Conservation (phyloP, 139 green algal species). For the Micractinium conductrix region DNA sequence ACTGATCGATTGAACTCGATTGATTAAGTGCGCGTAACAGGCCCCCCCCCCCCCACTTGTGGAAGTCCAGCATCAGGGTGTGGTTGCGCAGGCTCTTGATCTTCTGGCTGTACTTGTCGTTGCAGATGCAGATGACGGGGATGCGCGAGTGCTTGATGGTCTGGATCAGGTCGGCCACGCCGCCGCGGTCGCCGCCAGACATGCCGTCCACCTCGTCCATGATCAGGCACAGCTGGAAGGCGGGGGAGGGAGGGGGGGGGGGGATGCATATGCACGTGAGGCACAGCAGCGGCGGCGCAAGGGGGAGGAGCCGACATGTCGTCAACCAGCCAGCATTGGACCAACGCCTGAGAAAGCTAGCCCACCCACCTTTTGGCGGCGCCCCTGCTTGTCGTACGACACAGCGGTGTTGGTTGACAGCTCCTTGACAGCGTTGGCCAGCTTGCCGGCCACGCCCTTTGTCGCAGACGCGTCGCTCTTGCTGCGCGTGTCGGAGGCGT, state of each 20-base stretch:
- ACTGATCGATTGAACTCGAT: too few species aligned
- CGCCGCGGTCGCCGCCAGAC: constrained; percentile 91
- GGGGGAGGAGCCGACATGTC: too few species aligned
- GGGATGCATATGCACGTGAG: too few species aligned
- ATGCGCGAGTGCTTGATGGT: constrained; percentile 89
- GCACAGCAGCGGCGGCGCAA: too few species aligned
- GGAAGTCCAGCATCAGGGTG: constrained; percentile 89
- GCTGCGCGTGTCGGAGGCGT: constrained; percentile 93
- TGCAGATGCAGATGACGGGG: constrained; percentile 99
- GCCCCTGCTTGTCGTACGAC: constrained; percentile 12
- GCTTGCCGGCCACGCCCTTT: constrained; percentile 86
- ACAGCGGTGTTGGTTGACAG: constrained; percentile 86
- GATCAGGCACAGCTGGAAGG: constrained; percentile 73
- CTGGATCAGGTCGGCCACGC: constrained; percentile 91
- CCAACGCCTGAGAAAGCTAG: neutral
- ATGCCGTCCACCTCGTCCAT: constrained; percentile 99
- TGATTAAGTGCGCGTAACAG: too few species aligned
- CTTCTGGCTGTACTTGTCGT: constrained; percentile 97
- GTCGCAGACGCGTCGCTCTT: constrained; percentile 79
- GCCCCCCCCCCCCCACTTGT: constrained; percentile 49
- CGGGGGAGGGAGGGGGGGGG: neutral
- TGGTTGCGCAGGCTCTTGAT: constrained; percentile 88
- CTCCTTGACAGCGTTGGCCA: constrained; percentile 93
- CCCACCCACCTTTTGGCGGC: constrained; percentile 47
- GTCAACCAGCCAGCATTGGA: neutral